Evolutionary conservation across 1,284 basidiomycete genomes (phyloP).

Genomic region (Flammula alnicola): DNA sequence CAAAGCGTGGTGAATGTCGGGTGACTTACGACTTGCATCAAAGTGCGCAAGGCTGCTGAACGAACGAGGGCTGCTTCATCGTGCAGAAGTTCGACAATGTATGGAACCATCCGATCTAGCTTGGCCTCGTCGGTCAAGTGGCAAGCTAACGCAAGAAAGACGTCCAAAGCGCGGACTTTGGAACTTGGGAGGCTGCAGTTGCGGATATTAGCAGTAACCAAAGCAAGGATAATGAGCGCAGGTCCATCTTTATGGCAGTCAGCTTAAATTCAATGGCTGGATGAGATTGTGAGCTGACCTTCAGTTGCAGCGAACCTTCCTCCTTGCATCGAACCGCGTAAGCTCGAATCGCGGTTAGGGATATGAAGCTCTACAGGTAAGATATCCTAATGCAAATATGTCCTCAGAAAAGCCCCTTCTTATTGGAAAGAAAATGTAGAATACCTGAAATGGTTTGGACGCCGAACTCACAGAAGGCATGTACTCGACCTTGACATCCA

Average conservation of each 20-base stretch:
- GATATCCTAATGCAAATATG: constrained; percentile 55
- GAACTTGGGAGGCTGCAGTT: constrained; percentile 89
- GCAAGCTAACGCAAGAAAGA: constrained; percentile 83
- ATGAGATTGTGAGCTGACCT: constrained; percentile 42
- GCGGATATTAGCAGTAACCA: constrained; percentile 90
- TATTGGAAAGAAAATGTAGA: constrained; percentile 22
- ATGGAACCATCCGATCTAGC: constrained; percentile 92
- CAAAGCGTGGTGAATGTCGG: constrained; percentile 7
- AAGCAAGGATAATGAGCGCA: constrained; percentile 44
- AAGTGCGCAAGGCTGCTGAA: constrained; percentile 76
- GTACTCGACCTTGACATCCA: constrained; percentile 48
- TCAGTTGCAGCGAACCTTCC: constrained; percentile 63
- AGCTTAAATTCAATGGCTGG: background rate
- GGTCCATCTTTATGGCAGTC: constrained; percentile 37
- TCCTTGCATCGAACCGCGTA: constrained; percentile 44
- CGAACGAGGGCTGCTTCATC: constrained; percentile 87
- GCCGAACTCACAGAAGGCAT: constrained; percentile 34
- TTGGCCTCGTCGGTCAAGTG: constrained; percentile 95
- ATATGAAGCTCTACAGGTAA: constrained; percentile 79
- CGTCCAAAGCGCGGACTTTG: constrained; percentile 84
- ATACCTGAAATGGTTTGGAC: constrained; percentile 67
- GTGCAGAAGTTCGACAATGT: constrained; percentile 86
- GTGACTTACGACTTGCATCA: constrained; percentile 82
- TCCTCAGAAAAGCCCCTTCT: constrained; percentile 1
- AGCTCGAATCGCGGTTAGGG: constrained; percentile 68